A percentile compares a stretch with the other conserved stretches of the same genome.
Conservation (phyloP, 1,139 yeast genomes). For the Candida labiduridarum region DNA sequence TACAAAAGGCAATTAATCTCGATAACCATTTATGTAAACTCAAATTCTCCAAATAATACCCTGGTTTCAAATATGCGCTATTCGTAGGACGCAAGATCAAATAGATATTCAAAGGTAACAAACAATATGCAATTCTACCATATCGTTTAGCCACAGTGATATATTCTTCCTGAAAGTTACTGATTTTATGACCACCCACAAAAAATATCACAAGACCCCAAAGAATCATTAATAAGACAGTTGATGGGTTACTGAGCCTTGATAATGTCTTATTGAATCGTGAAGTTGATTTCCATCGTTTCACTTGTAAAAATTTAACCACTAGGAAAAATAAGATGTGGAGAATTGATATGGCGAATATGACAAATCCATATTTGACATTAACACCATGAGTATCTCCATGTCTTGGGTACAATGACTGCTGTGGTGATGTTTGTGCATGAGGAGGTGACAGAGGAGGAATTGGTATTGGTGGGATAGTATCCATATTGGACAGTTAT, state of each 20-base stretch:
- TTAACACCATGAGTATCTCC: constrained; percentile 38
- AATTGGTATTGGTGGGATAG: neutral
- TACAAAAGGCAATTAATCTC: constrained; percentile 57
- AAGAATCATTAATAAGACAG: constrained; percentile 26
- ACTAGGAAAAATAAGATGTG: constrained; percentile 19
- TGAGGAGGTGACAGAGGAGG: neutral
- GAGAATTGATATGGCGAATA: constrained; percentile 36
- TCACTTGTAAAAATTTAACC: constrained; percentile 13
- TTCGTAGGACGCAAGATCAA: constrained; percentile 58
- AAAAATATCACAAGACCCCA: constrained; percentile 36
- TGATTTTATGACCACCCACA: constrained; percentile 24
- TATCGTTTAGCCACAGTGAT: constrained; percentile 36
- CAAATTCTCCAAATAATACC: constrained; percentile 58
- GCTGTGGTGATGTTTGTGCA: neutral
- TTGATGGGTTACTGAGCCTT: constrained; percentile 24
- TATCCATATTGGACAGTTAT: neutral
- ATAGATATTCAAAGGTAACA: constrained; percentile 65
- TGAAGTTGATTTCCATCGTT: constrained; percentile 29
- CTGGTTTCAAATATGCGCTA: constrained; percentile 45
- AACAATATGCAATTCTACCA: constrained; percentile 65
- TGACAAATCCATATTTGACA: constrained; percentile 51
- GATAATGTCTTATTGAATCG: constrained; percentile 18
- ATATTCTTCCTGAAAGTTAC: constrained; percentile 24
- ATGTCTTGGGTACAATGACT: constrained; percentile 22
- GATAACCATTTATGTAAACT: constrained; percentile 82